phyloP scores from a whole-genome alignment of 2,329 filamentous ascomycete genomes.

The Penicillium sp. region DNA sequence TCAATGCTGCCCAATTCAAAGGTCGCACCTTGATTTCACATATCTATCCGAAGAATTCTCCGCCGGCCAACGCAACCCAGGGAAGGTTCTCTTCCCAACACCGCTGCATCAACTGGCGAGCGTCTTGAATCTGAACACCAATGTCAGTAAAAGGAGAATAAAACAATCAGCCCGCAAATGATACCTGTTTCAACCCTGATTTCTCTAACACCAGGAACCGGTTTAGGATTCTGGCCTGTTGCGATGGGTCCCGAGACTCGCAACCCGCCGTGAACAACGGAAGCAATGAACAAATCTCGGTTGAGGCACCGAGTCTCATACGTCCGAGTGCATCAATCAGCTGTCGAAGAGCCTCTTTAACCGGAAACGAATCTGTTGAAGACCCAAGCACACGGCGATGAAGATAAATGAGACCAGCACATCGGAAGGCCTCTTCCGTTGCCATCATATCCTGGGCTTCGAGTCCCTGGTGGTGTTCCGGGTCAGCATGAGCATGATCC shows the following conservation, averaged over 20 bases:
- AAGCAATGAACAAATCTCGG: conserved; percentile 74
- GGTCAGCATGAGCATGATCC: conserved; percentile 38
- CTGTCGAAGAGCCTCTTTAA: conserved; percentile 62
- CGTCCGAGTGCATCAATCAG: conserved; percentile 64
- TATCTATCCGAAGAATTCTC: conserved; percentile 40
- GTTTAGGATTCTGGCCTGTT: conserved; percentile 63
- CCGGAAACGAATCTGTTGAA: conserved; percentile 56
- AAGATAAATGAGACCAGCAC: conserved; percentile 74
- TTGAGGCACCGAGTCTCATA: conserved; percentile 65
- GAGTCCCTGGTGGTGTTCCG: conserved; percentile 40
- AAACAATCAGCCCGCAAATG: neutral
- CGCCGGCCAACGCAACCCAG: conserved; percentile 41
- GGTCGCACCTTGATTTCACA: neutral
- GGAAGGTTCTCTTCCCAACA: conserved; percentile 40
- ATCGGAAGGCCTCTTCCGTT: conserved; percentile 77
- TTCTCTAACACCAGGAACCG: conserved; percentile 68
- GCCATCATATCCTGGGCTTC: conserved; percentile 56
- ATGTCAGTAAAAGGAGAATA: neutral
- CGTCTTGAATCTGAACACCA: conserved; percentile 37
- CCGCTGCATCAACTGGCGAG: conserved; percentile 41
- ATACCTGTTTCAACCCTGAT: conserved; percentile 73
- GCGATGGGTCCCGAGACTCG: conserved; percentile 60
- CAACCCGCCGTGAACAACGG: conserved; percentile 83
- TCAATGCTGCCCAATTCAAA: neutral
- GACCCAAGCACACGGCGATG: conserved; percentile 70